phyloP scores from a whole-genome alignment of 2,329 filamentous ascomycete species.

The Ceratocystis eucalypticola region DNA sequence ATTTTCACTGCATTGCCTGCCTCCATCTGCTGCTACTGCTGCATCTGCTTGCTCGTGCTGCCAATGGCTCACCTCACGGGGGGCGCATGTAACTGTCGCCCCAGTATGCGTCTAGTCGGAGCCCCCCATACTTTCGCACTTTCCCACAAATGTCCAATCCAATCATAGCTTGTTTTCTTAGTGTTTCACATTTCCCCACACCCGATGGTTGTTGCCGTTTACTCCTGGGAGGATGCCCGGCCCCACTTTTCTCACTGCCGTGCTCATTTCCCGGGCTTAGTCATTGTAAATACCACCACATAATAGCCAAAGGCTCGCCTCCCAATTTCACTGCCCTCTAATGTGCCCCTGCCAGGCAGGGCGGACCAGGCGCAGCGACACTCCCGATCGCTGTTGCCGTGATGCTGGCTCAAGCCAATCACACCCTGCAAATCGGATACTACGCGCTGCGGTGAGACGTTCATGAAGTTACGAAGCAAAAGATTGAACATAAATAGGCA shows the following conservation, averaged over 20 bases:
- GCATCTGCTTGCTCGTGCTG: too few species aligned
- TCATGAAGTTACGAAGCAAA: background rate
- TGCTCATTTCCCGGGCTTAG: slow-evolving; percentile 17
- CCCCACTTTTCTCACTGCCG: slow-evolving; percentile 22
- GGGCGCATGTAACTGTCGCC: too few species aligned
- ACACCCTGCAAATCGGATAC: background rate
- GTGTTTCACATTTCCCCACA: background rate
- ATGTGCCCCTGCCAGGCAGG: background rate
- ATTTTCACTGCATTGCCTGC: too few species aligned
- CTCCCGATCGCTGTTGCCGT: slow-evolving; percentile 1
- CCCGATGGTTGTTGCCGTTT: background rate
- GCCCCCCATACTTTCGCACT: background rate
- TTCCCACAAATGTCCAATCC: background rate
- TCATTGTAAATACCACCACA: background rate
- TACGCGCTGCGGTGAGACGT: background rate
- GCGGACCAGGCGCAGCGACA: background rate
- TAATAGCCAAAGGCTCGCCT: background rate
- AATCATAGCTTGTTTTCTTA: background rate
- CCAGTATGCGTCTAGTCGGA: too few species aligned
- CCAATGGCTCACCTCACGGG: too few species aligned
- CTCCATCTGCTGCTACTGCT: too few species aligned
- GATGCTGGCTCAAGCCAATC: background rate
- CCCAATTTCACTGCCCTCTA: background rate
- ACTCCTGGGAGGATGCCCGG: background rate
- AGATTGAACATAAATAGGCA: background rate